Evolutionary conservation across 768 basidiomycete species (phyloP).

Genomic region (Boletus eberwhitei): DNA sequence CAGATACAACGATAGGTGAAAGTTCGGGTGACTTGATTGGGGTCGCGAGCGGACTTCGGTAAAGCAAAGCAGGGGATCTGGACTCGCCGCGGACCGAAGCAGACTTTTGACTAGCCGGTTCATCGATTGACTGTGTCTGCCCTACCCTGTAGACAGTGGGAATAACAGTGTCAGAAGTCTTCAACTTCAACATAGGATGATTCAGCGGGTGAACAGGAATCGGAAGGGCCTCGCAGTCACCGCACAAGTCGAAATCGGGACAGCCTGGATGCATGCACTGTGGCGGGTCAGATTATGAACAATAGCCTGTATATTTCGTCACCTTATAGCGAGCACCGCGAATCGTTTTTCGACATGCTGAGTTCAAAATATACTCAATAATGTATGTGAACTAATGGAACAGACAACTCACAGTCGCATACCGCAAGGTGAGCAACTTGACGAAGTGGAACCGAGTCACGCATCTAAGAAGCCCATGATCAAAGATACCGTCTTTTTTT

Average conservation of each 20-base stretch:
- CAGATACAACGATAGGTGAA: neutral
- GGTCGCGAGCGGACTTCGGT: neutral
- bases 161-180: conserved; percentile 44
- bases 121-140: conserved; percentile 2
- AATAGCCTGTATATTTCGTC: conserved; percentile 1
- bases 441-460: conserved; percentile 20
- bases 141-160: conserved; percentile 40
- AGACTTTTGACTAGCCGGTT: neutral
- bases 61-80: neutral
- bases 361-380: neutral
- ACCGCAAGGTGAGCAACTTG: conserved; percentile 47
- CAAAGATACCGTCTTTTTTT: neutral
- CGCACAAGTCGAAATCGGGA: conserved; percentile 79
- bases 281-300: conserved; percentile 1
- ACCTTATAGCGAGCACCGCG: conserved; percentile 73
- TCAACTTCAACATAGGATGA: conserved; percentile 78
- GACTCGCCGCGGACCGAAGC: neutral
- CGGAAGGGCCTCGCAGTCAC: conserved; percentile 73
- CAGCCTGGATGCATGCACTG: conserved; percentile 80
- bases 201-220: conserved; percentile 67
- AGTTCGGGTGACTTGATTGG: neutral
- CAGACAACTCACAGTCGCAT: conserved; percentile 47
- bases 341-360: conserved; percentile 50
- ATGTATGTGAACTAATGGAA: too few relatives aligned
- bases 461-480: conserved; percentile 24